These are phyloP conservation scores for Epichloe gansuensis DNA, from an alignment of 2,329 filamentous ascomycete species.

Conservation along the genomic window DNA sequence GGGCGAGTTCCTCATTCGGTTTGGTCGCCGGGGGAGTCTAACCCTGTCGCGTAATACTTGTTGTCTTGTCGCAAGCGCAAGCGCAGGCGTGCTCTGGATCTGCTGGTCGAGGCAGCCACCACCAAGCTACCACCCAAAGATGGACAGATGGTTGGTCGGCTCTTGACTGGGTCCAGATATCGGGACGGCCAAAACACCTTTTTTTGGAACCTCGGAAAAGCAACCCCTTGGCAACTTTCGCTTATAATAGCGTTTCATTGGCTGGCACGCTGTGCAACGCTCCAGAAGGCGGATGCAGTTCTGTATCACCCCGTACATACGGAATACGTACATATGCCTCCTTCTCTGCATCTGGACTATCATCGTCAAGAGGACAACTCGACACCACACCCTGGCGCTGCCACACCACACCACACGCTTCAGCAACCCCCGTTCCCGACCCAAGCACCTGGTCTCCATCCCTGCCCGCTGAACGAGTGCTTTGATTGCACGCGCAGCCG, in stretches of 20 bases:
- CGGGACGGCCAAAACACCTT: neutral
- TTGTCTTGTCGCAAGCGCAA: neutral
- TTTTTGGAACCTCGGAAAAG: neutral
- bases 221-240: neutral
- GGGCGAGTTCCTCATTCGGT: conserved; percentile 6
- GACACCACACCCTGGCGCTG: too few relatives aligned
- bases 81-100: neutral
- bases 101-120: neutral
- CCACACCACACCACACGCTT: neutral
- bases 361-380: neutral
- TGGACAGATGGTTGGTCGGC: neutral
- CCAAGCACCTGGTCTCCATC: neutral
- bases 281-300: too few relatives aligned
- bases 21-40: conserved; percentile 2
- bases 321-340: neutral
- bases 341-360: neutral
- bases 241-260: conserved; percentile 7
- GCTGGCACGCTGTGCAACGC: neutral
- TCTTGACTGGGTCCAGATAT: neutral
- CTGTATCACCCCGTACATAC: neutral
- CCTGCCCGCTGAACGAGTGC: neutral
- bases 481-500: neutral
- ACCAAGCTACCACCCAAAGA: neutral
- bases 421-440: neutral
- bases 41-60: neutral